Evolutionary conservation across 2,329 filamentous ascomycete species (phyloP).

Genomic region (Aspergillus floridensis): DNA sequence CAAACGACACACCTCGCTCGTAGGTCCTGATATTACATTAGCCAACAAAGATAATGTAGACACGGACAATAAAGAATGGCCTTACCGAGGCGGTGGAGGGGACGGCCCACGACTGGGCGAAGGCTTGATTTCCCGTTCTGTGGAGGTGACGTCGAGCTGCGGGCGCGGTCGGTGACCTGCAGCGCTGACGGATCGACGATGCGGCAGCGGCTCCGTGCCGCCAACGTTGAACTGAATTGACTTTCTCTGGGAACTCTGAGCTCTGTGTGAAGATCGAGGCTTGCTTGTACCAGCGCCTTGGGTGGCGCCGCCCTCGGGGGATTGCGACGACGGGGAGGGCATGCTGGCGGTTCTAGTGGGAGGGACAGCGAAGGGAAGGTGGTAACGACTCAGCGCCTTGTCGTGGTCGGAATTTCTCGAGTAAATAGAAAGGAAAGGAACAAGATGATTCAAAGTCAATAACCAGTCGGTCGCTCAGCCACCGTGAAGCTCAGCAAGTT

Average conservation of each 20-base stretch:
- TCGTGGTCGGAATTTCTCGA: not conserved
- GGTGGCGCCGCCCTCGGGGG: slow-evolving; percentile 14
- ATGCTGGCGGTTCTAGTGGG: slow-evolving; percentile 5
- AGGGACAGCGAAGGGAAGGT: not conserved
- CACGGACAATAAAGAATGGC: not conserved
- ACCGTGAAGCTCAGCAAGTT: slow-evolving; percentile 29
- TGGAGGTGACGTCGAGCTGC: slow-evolving; percentile 16
- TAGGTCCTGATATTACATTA: slow-evolving; percentile 52
- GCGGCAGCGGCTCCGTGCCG: slow-evolving; percentile 27
- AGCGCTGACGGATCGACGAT: slow-evolving; percentile 27
- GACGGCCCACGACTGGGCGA: slow-evolving; percentile 31
- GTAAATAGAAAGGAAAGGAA: not conserved
- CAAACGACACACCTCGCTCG: slow-evolving; percentile 68
- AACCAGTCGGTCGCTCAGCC: slow-evolving; percentile 20
- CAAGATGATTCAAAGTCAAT: not conserved
- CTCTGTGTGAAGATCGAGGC: slow-evolving; percentile 20
- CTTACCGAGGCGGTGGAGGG: slow-evolving; percentile 43
- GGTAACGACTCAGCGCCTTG: not conserved
- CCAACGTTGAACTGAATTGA: slow-evolving; percentile 42
- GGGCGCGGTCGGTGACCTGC: slow-evolving; percentile 25
- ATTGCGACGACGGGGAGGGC: slow-evolving; percentile 10
- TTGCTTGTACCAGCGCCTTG: slow-evolving; percentile 7
- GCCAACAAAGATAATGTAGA: not conserved
- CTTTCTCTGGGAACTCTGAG: slow-evolving; percentile 30
- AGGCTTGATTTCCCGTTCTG: slow-evolving; percentile 25